Evolutionary conservation across 257 asterid species (phyloP).

Genomic region (Euphrasia confusa): DNA sequence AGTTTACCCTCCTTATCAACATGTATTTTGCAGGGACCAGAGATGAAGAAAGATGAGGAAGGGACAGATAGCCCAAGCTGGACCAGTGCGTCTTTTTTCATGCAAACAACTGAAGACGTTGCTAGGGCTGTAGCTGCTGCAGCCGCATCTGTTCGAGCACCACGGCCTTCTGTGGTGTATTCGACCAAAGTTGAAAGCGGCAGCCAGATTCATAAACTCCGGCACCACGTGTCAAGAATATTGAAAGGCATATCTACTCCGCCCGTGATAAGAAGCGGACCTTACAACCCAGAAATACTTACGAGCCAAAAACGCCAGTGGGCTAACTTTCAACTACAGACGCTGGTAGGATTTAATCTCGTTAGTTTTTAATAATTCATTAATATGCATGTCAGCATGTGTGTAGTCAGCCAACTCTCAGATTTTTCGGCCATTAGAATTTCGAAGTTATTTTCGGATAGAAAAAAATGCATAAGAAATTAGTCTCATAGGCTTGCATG

Average conservation of each 20-base stretch:
- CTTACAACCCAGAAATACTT: slow-evolving; percentile 88
- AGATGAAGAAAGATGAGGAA: slow-evolving; percentile 79
- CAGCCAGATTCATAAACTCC: slow-evolving; percentile 70
- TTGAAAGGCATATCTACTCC: slow-evolving; percentile 83
- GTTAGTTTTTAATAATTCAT: slow-evolving; percentile 9
- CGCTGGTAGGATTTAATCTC: slow-evolving; percentile 61
- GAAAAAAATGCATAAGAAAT: slow-evolving; percentile 1
- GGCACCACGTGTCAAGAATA: slow-evolving; percentile 77
- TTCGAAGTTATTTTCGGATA: slow-evolving; percentile 14
- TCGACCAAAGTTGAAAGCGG: slow-evolving; percentile 84
- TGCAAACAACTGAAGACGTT: slow-evolving; percentile 92
- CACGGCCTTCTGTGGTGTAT: slow-evolving; percentile 88
- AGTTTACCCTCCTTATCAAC: slow-evolving; percentile 5
- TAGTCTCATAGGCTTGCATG: neutral
- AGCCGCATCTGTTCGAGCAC: slow-evolving; percentile 76
- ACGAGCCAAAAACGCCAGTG: slow-evolving; percentile 99
- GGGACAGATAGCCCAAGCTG: slow-evolving; percentile 82
- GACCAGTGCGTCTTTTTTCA: slow-evolving; percentile 66
- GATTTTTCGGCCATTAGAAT: neutral
- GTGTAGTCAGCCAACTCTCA: slow-evolving; percentile 2
- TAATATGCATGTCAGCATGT: slow-evolving; percentile 17
- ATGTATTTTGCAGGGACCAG: slow-evolving; percentile 31
- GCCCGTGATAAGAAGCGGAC: slow-evolving; percentile 64
- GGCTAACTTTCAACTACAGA: slow-evolving; percentile 92
- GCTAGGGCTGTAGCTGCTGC: slow-evolving; percentile 97